phyloP scores from a whole-genome alignment of 164 flowering plant genomes.

The Litsea cubeba region DNA sequence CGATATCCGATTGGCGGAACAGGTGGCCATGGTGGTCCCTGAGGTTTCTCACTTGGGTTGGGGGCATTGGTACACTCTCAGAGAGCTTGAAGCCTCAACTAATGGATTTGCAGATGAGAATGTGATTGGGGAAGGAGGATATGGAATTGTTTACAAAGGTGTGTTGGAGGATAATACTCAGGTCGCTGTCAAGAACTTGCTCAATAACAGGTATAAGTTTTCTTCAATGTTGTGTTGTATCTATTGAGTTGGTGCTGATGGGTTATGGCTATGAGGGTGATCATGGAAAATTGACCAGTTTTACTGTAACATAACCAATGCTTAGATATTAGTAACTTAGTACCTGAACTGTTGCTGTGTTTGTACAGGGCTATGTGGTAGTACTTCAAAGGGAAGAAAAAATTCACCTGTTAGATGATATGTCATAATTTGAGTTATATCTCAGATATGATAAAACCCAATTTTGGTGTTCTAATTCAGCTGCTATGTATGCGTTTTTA shows the following conservation, averaged over 20 bases:
- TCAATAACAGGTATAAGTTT: conserved; percentile 50
- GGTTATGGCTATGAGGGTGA: neutral
- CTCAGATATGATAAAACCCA: too few species aligned
- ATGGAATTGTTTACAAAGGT: conserved; percentile 68
- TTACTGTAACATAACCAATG: too few species aligned
- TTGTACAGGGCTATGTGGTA: too few species aligned
- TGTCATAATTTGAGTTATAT: too few species aligned
- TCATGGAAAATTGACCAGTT: too few species aligned
- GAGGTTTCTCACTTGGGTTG: conserved; percentile 77
- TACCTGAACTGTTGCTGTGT: too few species aligned
- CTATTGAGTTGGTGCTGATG: neutral
- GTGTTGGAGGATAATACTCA: conserved; percentile 36
- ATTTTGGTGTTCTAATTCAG: too few species aligned
- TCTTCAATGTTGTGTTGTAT: neutral
- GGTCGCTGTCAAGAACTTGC: conserved; percentile 68
- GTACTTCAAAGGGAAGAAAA: too few species aligned
- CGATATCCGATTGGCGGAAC: conserved; percentile 37
- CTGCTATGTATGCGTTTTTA: too few species aligned
- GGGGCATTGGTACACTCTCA: conserved; percentile 75
- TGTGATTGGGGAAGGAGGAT: conserved; percentile 74
- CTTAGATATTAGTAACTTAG: too few species aligned
- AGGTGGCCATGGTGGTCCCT: conserved; percentile 28
- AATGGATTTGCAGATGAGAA: conserved; percentile 57
- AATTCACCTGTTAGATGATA: too few species aligned
- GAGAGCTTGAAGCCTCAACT: conserved; percentile 64